A percentile compares a stretch with the other conserved stretches of the same genome.
These are phyloP conservation scores for Trametes sanguinea DNA, from an alignment of 768 basidiomycete genomes.

Conservation along the genomic window DNA sequence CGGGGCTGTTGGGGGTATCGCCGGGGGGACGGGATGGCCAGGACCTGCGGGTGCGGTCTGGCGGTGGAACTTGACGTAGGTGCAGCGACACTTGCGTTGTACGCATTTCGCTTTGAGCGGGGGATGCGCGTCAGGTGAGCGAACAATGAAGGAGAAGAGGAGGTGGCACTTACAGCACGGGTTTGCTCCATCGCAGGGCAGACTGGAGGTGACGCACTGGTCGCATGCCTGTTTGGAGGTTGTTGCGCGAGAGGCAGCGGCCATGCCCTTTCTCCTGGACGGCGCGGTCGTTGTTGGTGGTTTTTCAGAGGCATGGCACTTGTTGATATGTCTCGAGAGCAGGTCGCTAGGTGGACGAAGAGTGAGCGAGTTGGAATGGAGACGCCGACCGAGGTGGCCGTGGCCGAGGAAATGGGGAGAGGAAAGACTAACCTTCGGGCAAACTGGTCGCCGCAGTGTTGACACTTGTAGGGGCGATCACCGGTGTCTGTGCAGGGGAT, in stretches of 20 bases:
- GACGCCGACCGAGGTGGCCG: not conserved
- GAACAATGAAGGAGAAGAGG: conserved; percentile 10
- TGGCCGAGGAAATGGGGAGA: not conserved
- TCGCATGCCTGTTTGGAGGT: conserved; percentile 86
- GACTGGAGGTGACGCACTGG: conserved; percentile 73
- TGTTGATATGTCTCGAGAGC: conserved; percentile 83
- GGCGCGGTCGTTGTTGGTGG: conserved; percentile 40
- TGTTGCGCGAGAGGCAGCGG: conserved; percentile 68
- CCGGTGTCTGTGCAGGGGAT: conserved; percentile 68
- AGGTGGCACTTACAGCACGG: conserved; percentile 62
- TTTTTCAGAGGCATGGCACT: conserved; percentile 83
- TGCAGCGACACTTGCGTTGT: conserved; percentile 71
- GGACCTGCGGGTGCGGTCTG: conserved; percentile 80
- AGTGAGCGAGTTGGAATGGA: conserved; percentile 7
- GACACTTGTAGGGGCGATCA: conserved; percentile 88
- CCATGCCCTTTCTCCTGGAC: conserved; percentile 64
- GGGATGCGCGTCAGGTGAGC: not conserved
- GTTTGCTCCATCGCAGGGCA: conserved; percentile 79
- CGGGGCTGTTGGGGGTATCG: conserved; percentile 29
- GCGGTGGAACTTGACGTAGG: conserved; percentile 80
- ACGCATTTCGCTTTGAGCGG: conserved; percentile 64
- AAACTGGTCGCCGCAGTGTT: conserved; percentile 87
- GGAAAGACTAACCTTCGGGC: conserved; percentile 74
- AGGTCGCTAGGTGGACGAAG: conserved; percentile 60
- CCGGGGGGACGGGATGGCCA: conserved; percentile 51